Evolutionary conservation across 306 rosid genomes (phyloP).

Genomic region (Prunus dulcis): DNA sequence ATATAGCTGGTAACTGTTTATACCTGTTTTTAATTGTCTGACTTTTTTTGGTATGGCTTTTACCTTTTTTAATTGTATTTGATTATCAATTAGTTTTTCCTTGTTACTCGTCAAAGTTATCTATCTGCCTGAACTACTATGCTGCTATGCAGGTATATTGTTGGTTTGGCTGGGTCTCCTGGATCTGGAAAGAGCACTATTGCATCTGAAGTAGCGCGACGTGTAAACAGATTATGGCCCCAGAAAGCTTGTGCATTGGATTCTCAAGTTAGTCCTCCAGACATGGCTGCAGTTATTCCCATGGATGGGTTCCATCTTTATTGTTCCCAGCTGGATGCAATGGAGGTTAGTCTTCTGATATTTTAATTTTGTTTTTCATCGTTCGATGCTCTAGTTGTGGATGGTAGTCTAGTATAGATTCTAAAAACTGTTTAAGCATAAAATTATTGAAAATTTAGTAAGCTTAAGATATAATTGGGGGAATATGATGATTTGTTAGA

Average conservation of each 20-base stretch:
- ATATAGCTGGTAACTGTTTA: too few relatives aligned
- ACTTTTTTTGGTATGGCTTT: background rate
- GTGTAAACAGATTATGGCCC: conserved; percentile 69
- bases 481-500: too few relatives aligned
- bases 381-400: conserved; percentile 15
- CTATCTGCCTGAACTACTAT: conserved; percentile 11
- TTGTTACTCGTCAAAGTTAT: conserved; percentile 22
- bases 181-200: conserved; percentile 91
- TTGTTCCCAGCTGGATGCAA: conserved; percentile 79
- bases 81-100: background rate
- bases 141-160: conserved; percentile 47
- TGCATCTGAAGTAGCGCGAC: conserved; percentile 65
- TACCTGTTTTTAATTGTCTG: background rate
- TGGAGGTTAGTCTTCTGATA: conserved; percentile 61
- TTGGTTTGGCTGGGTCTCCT: conserved; percentile 96
- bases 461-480: background rate
- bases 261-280: conserved; percentile 53
- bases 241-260: conserved; percentile 56
- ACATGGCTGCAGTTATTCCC: conserved; percentile 70
- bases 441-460: background rate
- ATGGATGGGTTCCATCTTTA: conserved; percentile 97
- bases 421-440: background rate
- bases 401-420: conserved; percentile 17
- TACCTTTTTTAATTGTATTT: background rate
- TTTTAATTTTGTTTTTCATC: conserved; percentile 13